Conservation (phyloP, 176 grass and related monocot species). For the Secale cereale region DNA sequence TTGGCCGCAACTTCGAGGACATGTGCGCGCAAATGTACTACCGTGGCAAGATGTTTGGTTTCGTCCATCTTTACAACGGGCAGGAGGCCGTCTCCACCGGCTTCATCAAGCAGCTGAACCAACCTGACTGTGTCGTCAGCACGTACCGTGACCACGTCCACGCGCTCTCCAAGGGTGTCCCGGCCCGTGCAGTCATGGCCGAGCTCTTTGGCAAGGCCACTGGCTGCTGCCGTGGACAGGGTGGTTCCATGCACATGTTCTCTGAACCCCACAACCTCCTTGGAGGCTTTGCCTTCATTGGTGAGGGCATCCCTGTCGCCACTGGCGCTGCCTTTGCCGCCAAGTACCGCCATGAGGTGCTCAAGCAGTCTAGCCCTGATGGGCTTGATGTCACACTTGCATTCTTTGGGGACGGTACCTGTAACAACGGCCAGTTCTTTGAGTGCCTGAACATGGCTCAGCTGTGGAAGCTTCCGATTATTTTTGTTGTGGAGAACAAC, state of each 20-base stretch:
- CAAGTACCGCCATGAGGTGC: constrained; percentile 92
- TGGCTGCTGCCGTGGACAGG: constrained; percentile 89
- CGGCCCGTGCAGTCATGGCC: constrained; percentile 72
- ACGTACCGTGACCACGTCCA: constrained; percentile 97
- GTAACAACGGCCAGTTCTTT: constrained; percentile 96
- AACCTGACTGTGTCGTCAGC: constrained; percentile 79
- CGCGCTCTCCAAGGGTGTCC: constrained; percentile 82
- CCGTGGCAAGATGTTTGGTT: constrained; percentile 97
- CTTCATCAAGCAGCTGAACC: constrained; percentile 85
- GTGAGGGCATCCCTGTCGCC: constrained; percentile 91
- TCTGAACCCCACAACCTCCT: constrained; percentile 82
- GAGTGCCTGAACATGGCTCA: constrained; percentile 99
- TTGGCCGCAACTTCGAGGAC: constrained; percentile 84
- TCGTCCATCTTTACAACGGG: constrained; percentile 94
- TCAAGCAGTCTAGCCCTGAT: constrained; percentile 77
- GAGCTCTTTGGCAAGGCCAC: constrained; percentile 96
- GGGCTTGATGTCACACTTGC: constrained; percentile 85
- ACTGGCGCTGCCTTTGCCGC: constrained; percentile 92
- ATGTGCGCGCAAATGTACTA: constrained; percentile 99
- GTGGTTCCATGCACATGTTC: constrained; percentile 99
- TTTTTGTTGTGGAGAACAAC: constrained; percentile 99
- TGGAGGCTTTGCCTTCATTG: constrained; percentile 92
- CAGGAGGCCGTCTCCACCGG: constrained; percentile 97
- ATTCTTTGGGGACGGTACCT: constrained; percentile 96
- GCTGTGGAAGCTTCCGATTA: constrained; percentile 92